phyloP scores from a whole-genome alignment of 371 early-diverging fungal genomes.

The Lichtheimia corymbifera region DNA sequence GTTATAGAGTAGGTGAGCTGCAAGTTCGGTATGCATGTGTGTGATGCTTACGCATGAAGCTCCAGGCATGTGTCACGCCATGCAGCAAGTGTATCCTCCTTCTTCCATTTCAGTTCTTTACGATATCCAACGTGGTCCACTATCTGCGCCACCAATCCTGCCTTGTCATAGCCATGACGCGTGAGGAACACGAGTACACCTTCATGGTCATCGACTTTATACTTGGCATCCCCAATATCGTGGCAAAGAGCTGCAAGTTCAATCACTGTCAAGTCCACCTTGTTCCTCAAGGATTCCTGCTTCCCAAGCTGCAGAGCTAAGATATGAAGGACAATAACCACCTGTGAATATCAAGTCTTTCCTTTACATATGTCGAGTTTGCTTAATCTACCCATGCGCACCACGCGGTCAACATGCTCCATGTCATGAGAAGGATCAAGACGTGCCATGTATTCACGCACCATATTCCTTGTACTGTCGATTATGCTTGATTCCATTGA shows the following conservation, averaged over 20 bases:
- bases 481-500: conserved; percentile 18
- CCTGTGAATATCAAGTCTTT: no score
- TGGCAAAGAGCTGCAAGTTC: conserved; percentile 77
- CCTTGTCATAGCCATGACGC: conserved; percentile 36
- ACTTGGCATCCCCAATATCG: conserved; percentile 78
- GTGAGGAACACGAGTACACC: conserved; percentile 50
- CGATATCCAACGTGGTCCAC: conserved; percentile 72
- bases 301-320: conserved; percentile 45
- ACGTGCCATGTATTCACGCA: conserved; percentile 63
- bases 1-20: not conserved
- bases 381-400: conserved; percentile 49
- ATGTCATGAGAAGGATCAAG: conserved; percentile 82
- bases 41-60: conserved; percentile 53
- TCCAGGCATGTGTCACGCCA: conserved; percentile 67
- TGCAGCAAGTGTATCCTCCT: conserved; percentile 26
- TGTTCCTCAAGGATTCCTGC: conserved; percentile 22
- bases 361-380: no score
- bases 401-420: conserved; percentile 76
- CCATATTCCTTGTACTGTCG: conserved; percentile 50
- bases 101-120: conserved; percentile 64
- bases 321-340: no score
- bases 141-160: conserved; percentile 56
- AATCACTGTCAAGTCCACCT: conserved; percentile 61
- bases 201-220: conserved; percentile 39
- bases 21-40: not conserved